These are phyloP conservation scores for Tubosaeta sp. DNA, from an alignment of 768 basidiomycete species.

Conservation along the genomic window DNA sequence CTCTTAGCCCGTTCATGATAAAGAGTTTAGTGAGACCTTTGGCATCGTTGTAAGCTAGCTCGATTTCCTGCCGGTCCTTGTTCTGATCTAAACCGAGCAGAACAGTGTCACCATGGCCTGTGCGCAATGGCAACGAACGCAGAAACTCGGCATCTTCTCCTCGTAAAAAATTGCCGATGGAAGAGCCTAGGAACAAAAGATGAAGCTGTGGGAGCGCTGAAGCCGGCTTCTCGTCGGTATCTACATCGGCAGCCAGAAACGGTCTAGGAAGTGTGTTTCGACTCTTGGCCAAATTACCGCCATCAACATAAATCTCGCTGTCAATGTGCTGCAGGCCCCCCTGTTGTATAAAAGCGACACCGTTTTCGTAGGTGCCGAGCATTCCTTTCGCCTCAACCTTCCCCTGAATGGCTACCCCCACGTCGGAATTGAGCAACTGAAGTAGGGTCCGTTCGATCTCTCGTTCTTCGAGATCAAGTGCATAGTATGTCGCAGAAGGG, in stretches of 20 bases:
- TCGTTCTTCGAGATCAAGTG: slow-evolving; percentile 86
- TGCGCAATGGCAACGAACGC: slow-evolving; percentile 68
- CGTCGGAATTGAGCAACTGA: slow-evolving; percentile 57
- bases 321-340: slow-evolving; percentile 22
- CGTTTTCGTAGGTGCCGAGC: slow-evolving; percentile 89
- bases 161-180: slow-evolving; percentile 85
- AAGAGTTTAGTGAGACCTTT: slow-evolving; percentile 70
- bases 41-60: slow-evolving; percentile 82
- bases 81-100: slow-evolving; percentile 90
- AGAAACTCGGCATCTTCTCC: slow-evolving; percentile 71
- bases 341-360: slow-evolving; percentile 71
- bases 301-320: slow-evolving; percentile 1
- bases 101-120: slow-evolving; percentile 75
- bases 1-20: slow-evolving; percentile 81
- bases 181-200: slow-evolving; percentile 88
- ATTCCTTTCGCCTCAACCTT: slow-evolving; percentile 81
- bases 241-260: slow-evolving; percentile 24
- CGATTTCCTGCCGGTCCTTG: slow-evolving; percentile 64
- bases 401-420: slow-evolving; percentile 58
- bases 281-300: neutral
- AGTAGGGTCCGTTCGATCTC: slow-evolving; percentile 80
- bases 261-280: slow-evolving; percentile 40
- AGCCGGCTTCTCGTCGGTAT: slow-evolving; percentile 31
- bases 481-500: slow-evolving; percentile 76
- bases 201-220: slow-evolving; percentile 62